A percentile compares a stretch with the other conserved stretches of the same genome.
Conservation (phyloP, 108 stramenopile genomes). For the Parietichytrium sp. region DNA sequence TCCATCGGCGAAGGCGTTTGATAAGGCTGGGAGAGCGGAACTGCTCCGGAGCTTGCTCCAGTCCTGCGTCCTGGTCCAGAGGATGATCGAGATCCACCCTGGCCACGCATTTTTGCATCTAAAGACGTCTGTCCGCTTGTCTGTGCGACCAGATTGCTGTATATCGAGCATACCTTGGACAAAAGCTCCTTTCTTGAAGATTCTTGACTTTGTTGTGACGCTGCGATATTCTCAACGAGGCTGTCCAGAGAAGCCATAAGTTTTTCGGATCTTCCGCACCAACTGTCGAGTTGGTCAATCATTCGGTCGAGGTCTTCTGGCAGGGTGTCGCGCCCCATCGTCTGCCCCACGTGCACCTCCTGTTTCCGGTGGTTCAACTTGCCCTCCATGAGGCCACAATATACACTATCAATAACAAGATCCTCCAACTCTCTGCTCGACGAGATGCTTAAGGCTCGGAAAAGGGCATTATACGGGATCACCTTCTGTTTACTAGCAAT, state of each 20-base stretch:
- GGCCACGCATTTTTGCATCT: too few relatives aligned
- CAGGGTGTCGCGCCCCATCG: neutral
- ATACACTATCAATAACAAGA: constrained; percentile 5
- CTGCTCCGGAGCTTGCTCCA: too few relatives aligned
- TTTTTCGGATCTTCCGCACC: neutral
- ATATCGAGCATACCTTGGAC: too few relatives aligned
- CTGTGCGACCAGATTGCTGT: too few relatives aligned
- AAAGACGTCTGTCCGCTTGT: too few relatives aligned
- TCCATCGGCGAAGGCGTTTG: too few relatives aligned
- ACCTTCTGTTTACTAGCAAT: constrained; percentile 4
- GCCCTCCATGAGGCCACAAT: neutral
- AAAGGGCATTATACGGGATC: neutral
- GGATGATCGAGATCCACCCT: too few relatives aligned
- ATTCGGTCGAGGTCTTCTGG: neutral
- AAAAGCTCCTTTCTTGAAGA: too few relatives aligned
- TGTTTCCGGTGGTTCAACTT: neutral
- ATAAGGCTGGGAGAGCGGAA: too few relatives aligned
- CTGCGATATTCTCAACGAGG: too few relatives aligned
- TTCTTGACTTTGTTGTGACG: too few relatives aligned
- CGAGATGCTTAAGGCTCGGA: neutral
- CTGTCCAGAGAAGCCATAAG: neutral
- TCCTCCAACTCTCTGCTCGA: neutral
- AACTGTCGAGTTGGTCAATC: neutral
- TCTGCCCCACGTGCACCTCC: neutral
- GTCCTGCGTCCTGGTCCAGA: too few relatives aligned